These are phyloP conservation scores for Escallonia rubra DNA, from an alignment of 129 eudicot species.

Conservation along the genomic window DNA sequence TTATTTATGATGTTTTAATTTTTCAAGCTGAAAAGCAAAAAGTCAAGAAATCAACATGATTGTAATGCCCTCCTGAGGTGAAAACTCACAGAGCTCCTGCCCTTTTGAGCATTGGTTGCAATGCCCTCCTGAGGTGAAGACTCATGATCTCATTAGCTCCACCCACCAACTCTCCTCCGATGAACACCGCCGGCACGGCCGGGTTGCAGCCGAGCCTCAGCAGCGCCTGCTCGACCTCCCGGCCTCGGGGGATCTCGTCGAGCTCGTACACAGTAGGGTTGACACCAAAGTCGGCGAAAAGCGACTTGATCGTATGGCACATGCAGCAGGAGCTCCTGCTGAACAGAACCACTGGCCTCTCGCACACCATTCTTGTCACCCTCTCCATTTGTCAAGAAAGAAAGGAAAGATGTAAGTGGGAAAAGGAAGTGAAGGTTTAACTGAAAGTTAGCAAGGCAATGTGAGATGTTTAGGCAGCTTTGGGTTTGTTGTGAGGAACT, in stretches of 20 bases:
- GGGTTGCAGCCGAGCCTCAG: constrained; percentile 46
- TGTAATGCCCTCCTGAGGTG: too few relatives aligned
- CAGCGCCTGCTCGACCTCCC: constrained; percentile 48
- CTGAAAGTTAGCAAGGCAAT: too few relatives aligned
- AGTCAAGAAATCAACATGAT: too few relatives aligned
- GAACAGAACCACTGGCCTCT: constrained; percentile 52
- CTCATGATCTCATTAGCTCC: constrained; percentile 16
- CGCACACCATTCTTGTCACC: constrained; percentile 34
- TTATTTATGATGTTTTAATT: too few relatives aligned
- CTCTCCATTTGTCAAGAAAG: constrained; percentile 25
- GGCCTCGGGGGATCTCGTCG: constrained; percentile 37
- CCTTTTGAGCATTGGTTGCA: constrained; percentile 8
- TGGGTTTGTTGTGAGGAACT: too few relatives aligned
- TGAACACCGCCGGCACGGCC: constrained; percentile 44
- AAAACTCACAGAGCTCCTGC: constrained; percentile 15
- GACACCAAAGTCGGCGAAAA: constrained; percentile 39
- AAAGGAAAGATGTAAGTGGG: too few relatives aligned
- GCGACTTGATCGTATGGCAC: constrained; percentile 38
- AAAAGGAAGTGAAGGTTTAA: too few relatives aligned
- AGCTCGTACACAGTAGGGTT: constrained; percentile 46
- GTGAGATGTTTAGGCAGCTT: too few relatives aligned
- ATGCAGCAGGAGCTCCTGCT: constrained; percentile 51
- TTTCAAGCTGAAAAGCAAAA: too few relatives aligned
- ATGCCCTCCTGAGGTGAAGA: constrained; percentile 10
- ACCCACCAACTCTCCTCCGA: constrained; percentile 15